Conservation (phyloP, 2,329 filamentous ascomycete genomes). For the Alternaria angustiovoidea region DNA sequence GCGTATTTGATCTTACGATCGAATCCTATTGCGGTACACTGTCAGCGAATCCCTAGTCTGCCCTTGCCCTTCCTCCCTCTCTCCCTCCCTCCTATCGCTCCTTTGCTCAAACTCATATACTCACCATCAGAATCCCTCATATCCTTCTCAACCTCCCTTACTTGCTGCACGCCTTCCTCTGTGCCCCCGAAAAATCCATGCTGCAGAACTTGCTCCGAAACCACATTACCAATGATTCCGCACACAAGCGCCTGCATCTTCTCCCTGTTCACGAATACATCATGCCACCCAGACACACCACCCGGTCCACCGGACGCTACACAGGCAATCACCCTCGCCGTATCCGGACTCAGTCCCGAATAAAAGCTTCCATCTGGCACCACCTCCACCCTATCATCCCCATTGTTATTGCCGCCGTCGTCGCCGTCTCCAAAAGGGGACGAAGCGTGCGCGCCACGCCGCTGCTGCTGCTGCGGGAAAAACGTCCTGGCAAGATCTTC, state of each 20-base stretch:
- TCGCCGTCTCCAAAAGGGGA: background rate
- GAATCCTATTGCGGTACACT: slow-evolving; percentile 23
- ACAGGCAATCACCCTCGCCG: slow-evolving; percentile 33
- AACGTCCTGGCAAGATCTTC: background rate
- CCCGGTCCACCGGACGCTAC: slow-evolving; percentile 37
- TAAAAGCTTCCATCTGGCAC: slow-evolving; percentile 7
- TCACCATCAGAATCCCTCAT: slow-evolving; percentile 33
- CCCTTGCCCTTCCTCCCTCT: slow-evolving; percentile 26
- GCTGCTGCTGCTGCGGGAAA: background rate
- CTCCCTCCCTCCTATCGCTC: slow-evolving; percentile 11
- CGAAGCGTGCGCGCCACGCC: slow-evolving; percentile 9
- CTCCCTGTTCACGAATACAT: slow-evolving; percentile 28
- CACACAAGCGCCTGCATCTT: slow-evolving; percentile 34
- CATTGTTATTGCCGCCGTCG: background rate
- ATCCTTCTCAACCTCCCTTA: background rate
- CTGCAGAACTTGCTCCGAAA: slow-evolving; percentile 42
- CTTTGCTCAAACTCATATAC: background rate
- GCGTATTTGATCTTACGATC: slow-evolving; percentile 28
- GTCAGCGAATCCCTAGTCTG: too few relatives aligned
- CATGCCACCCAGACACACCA: slow-evolving; percentile 33
- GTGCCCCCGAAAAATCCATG: slow-evolving; percentile 36
- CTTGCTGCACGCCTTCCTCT: background rate
- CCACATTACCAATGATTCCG: slow-evolving; percentile 41
- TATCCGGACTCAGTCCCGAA: slow-evolving; percentile 19
- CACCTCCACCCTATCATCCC: background rate